phyloP scores from a whole-genome alignment of 106 monocot genomes.

The Dendrobium huoshanense region DNA sequence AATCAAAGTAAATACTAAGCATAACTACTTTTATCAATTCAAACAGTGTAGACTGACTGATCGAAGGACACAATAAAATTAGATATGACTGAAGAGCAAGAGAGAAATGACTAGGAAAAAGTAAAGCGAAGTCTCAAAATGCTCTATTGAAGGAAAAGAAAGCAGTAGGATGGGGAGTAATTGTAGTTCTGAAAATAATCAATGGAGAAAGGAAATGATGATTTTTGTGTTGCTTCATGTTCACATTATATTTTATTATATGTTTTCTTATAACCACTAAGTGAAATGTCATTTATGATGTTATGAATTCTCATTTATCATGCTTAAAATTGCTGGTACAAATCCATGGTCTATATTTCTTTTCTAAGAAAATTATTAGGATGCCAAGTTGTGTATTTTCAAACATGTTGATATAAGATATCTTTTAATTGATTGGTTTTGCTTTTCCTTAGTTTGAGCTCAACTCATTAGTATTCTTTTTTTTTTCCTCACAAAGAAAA shows the following conservation, averaged over 20 bases:
- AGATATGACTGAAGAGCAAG: neutral
- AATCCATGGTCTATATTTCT: neutral
- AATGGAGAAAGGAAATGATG: neutral
- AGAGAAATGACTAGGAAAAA: neutral
- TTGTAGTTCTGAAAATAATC: neutral
- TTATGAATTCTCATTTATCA: neutral
- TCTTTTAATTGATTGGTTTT: neutral
- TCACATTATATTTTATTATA: neutral
- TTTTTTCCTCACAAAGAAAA: too few species aligned
- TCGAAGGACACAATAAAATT: neutral
- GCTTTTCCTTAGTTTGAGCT: neutral
- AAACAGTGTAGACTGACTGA: neutral
- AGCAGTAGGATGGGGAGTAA: neutral
- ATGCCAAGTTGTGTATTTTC: neutral
- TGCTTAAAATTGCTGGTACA: neutral
- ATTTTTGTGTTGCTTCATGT: neutral
- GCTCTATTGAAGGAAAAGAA: neutral
- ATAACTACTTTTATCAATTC: neutral
- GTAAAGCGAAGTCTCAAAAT: neutral
- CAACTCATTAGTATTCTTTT: neutral
- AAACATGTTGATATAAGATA: neutral
- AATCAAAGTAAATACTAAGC: too few species aligned
- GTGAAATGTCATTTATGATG: neutral
- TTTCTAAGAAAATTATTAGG: neutral
- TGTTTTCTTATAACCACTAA: neutral